These are phyloP conservation scores for Saturnispora serradocipensis DNA, from an alignment of 805 yeast species.

Conservation along the genomic window DNA sequence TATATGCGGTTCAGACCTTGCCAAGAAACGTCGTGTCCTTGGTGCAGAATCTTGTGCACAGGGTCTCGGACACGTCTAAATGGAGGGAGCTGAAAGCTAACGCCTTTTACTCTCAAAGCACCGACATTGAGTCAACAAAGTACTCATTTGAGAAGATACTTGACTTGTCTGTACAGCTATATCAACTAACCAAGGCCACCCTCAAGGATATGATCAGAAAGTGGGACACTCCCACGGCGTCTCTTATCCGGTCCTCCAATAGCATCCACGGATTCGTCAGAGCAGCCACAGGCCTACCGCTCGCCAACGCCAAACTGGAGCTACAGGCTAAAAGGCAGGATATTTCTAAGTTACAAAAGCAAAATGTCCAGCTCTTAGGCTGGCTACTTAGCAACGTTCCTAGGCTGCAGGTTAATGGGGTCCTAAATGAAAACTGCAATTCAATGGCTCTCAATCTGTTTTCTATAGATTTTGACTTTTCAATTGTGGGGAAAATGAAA, in stretches of 20 bases:
- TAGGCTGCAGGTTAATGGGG: constrained; percentile 9
- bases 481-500: constrained; percentile 5
- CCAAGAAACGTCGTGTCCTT: constrained; percentile 21
- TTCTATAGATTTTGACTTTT: neutral
- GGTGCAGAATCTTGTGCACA: neutral
- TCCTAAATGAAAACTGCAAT: neutral
- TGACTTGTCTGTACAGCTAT: constrained; percentile 18
- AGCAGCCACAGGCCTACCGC: constrained; percentile 30
- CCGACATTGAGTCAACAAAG: neutral
- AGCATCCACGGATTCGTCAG: constrained; percentile 13
- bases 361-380: constrained; percentile 31
- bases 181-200: constrained; percentile 8
- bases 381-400: constrained; percentile 28
- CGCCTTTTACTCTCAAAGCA: neutral
- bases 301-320: constrained; percentile 26
- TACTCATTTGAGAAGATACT: neutral
- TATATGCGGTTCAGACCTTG: constrained; percentile 34
- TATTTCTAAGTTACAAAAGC: constrained; percentile 17
- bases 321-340: constrained; percentile 18
- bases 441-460: neutral
- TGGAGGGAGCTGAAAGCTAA: constrained; percentile 10
- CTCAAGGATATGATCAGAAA: constrained; percentile 11
- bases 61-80: constrained; percentile 10
- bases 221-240: constrained; percentile 20
- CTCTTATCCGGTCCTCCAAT: constrained; percentile 16